Conservation (phyloP, 169 alveolate genomes). For the Eimeria acervulina region DNA sequence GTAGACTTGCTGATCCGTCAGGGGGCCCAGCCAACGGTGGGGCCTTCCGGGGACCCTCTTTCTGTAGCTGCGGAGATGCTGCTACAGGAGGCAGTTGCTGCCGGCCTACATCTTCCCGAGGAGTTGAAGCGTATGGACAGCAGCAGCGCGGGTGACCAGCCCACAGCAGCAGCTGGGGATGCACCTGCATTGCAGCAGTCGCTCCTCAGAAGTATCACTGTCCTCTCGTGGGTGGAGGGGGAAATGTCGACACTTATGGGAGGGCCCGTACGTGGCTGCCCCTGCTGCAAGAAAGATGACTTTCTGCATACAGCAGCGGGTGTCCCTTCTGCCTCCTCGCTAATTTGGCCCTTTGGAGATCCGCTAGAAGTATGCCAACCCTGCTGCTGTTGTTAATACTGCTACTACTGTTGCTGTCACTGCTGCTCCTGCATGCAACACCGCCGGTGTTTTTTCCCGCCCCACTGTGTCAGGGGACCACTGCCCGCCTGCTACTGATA, state of each 20-base stretch:
- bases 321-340: constrained; percentile 6
- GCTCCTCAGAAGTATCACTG: not conserved
- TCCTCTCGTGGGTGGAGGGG: constrained; percentile 72
- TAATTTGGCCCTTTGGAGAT: constrained; percentile 59
- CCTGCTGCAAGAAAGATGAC: constrained; percentile 39
- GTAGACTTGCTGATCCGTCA: constrained; percentile 60
- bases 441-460: not conserved
- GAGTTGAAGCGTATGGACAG: not conserved
- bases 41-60: constrained; percentile 1
- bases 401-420: not conserved
- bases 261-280: constrained; percentile 7
- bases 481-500: not conserved
- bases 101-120: constrained; percentile 24
- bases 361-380: constrained; percentile 33
- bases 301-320: constrained; percentile 64
- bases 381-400: not conserved
- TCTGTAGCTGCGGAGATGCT: constrained; percentile 44
- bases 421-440: constrained; percentile 2
- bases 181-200: not conserved
- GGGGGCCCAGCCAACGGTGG: constrained; percentile 46
- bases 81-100: constrained; percentile 56
- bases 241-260: constrained; percentile 23
- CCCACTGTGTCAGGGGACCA: not conserved
- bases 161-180: not conserved
- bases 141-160: not conserved